A percentile compares a stretch with the other conserved stretches of the same genome.
These are phyloP conservation scores for Sherardia arvensis DNA, from an alignment of 257 asterid genomes.

Conservation along the genomic window DNA sequence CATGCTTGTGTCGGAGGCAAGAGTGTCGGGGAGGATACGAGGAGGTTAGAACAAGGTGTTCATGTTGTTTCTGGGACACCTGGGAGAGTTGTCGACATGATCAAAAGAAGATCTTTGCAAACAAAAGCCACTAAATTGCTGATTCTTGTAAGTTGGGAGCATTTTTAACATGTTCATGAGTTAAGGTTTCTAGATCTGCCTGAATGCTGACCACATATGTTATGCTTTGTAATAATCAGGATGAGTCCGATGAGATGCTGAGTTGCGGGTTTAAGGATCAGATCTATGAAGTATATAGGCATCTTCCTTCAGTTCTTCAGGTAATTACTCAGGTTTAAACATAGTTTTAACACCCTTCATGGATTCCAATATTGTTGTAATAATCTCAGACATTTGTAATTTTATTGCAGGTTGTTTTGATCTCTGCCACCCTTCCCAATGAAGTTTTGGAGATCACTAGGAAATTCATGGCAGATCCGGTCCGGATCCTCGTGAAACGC, in stretches of 20 bases:
- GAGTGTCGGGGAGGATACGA: conserved; percentile 88
- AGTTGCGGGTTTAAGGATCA: conserved; percentile 98
- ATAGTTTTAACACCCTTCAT: background rate
- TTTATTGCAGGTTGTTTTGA: conserved; percentile 63
- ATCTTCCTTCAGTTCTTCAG: conserved; percentile 98
- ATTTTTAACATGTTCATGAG: background rate
- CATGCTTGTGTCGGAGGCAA: conserved; percentile 98
- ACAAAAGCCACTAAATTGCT: conserved; percentile 75
- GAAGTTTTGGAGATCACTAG: conserved; percentile 91
- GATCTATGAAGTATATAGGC: conserved; percentile 92
- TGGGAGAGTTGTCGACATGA: conserved; percentile 95
- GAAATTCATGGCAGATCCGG: conserved; percentile 98
- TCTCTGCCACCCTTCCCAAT: conserved; percentile 96
- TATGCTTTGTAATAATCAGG: conserved; percentile 33
- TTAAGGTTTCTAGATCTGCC: background rate
- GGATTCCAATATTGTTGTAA: background rate
- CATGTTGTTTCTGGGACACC: conserved; percentile 98
- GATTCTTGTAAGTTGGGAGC: conserved; percentile 46
- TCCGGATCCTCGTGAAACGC: conserved; percentile 93
- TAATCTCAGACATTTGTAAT: background rate
- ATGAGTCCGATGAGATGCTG: conserved; percentile 98
- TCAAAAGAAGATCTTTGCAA: conserved; percentile 79
- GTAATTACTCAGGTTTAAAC: conserved; percentile 16
- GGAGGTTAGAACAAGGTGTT: conserved; percentile 92
- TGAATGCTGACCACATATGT: background rate